Evolutionary conservation across 140 eudicot genomes (phyloP).

Genomic region (Flaveria floridana): DNA sequence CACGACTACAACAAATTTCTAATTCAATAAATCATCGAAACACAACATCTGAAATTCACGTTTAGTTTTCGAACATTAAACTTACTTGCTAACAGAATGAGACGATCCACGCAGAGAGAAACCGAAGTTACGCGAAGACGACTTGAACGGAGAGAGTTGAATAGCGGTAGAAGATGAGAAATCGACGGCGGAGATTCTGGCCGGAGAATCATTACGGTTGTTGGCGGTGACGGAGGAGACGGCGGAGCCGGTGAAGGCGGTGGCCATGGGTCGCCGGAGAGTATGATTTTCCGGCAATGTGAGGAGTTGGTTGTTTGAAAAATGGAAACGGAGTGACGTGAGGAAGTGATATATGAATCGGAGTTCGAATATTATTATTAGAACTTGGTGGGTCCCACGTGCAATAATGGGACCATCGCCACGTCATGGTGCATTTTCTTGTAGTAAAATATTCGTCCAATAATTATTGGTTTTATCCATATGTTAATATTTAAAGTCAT

Average conservation of each 20-base stretch:
- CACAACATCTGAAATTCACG: neutral
- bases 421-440: constrained; percentile 25
- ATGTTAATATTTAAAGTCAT: too few relatives aligned
- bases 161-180: constrained; percentile 24
- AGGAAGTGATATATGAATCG: constrained; percentile 21
- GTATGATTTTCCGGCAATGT: constrained; percentile 26
- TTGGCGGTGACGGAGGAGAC: constrained; percentile 17
- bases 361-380: constrained; percentile 26
- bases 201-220: constrained; percentile 19
- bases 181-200: constrained; percentile 17
- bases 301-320: constrained; percentile 17
- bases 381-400: neutral
- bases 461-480: neutral
- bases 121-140: constrained; percentile 23
- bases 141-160: constrained; percentile 34
- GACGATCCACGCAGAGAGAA: constrained; percentile 28
- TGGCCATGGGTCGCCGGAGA: constrained; percentile 28
- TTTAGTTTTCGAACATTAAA: neutral
- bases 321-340: constrained; percentile 30
- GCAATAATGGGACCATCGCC: constrained; percentile 19
- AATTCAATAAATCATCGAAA: neutral
- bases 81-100: constrained; percentile 34
- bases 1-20: constrained; percentile 1
- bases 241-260: constrained; percentile 32
- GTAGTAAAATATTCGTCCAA: neutral